Conservation (phyloP, 2,329 filamentous ascomycete species). For the Botrytis fabae region DNA sequence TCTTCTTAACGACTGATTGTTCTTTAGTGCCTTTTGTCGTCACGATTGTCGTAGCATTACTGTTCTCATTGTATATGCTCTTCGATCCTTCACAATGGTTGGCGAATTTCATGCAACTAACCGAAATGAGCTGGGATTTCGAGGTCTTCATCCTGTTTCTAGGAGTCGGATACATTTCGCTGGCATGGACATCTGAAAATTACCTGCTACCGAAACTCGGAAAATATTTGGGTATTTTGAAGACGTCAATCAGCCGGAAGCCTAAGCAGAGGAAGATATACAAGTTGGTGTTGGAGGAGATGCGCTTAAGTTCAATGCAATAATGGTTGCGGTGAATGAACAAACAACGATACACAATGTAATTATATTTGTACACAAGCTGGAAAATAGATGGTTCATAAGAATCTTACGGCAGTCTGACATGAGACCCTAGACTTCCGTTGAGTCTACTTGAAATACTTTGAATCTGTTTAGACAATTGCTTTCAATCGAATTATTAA, state of each 20-base stretch:
- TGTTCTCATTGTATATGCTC: constrained; percentile 77
- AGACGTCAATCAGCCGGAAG: constrained; percentile 56
- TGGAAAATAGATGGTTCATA: not conserved
- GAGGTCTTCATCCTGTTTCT: constrained; percentile 70
- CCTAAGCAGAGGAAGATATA: constrained; percentile 84
- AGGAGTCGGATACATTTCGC: constrained; percentile 65
- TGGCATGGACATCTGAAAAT: constrained; percentile 72
- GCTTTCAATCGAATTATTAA: not conserved
- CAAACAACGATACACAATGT: not conserved
- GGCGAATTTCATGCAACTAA: constrained; percentile 79
- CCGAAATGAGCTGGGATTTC: constrained; percentile 70
- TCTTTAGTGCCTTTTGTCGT: constrained; percentile 74
- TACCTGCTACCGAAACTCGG: constrained; percentile 69
- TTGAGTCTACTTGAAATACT: not conserved
- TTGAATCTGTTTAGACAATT: constrained; percentile 2
- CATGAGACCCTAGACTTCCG: not conserved
- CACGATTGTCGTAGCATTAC: constrained; percentile 68
- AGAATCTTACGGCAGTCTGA: not conserved
- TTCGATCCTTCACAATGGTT: constrained; percentile 71
- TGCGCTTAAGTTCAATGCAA: constrained; percentile 44
- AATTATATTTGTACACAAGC: constrained; percentile 4
- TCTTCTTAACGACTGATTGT: constrained; percentile 20
- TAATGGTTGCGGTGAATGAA: constrained; percentile 20
- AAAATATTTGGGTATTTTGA: constrained; percentile 62
- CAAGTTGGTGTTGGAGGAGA: constrained; percentile 74